Evolutionary conservation across 352 stramenopile genomes (phyloP).

Genomic region (Aphanomyces invadans): DNA sequence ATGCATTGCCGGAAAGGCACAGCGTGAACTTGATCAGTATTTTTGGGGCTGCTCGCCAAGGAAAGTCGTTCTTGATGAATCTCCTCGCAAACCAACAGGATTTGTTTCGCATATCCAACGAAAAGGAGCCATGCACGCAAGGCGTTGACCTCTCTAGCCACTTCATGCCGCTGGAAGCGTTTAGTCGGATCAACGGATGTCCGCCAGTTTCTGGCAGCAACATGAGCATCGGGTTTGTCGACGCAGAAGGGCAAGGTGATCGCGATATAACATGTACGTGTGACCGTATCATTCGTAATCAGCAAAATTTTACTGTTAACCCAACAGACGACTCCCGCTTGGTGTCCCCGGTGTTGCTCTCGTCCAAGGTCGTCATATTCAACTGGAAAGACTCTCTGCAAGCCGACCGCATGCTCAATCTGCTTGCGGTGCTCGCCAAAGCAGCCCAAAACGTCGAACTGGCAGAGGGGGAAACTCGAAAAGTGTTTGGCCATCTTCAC

Average conservation of each 20-base stretch:
- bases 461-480: constrained; percentile 58
- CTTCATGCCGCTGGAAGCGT: constrained; percentile 57
- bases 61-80: constrained; percentile 85
- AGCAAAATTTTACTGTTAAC: constrained; percentile 11
- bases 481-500: constrained; percentile 83
- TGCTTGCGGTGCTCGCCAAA: constrained; percentile 68
- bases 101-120: constrained; percentile 82
- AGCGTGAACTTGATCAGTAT: constrained; percentile 79
- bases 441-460: constrained; percentile 77
- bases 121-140: constrained; percentile 78
- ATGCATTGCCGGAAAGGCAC: constrained; percentile 46
- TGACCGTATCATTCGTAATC: background rate
- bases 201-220: constrained; percentile 31
- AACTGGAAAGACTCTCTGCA: constrained; percentile 87
- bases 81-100: constrained; percentile 78
- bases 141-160: constrained; percentile 74
- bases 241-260: constrained; percentile 78
- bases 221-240: constrained; percentile 77
- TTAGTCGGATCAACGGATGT: constrained; percentile 66
- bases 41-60: constrained; percentile 74
- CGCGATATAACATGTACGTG: constrained; percentile 76
- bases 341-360: constrained; percentile 73
- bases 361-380: constrained; percentile 82
- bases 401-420: constrained; percentile 75
- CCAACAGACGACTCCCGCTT: constrained; percentile 64